Conservation (phyloP, 257 asterid species). For the Pogostemon cablin region DNA sequence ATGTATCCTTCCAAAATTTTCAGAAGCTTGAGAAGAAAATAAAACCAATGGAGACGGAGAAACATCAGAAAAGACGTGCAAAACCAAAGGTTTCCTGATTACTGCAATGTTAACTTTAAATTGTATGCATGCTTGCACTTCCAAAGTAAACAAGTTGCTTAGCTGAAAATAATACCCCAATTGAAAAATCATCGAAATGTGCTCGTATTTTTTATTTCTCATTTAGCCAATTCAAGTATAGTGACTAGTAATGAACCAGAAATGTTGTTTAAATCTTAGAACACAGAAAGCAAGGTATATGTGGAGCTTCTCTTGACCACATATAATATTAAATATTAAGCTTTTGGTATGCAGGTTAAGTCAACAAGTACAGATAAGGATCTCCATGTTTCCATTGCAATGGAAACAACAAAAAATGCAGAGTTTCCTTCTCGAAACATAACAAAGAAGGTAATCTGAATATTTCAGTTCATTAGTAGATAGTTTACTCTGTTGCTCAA, state of each 20-base stretch:
- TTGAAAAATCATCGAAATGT: no score
- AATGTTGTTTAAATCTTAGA: background rate
- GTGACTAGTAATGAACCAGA: background rate
- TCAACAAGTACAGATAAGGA: constrained; percentile 40
- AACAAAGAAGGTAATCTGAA: constrained; percentile 51
- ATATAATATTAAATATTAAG: constrained; percentile 13
- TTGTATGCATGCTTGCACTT: constrained; percentile 7
- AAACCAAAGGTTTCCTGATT: constrained; percentile 56
- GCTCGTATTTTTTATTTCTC: background rate
- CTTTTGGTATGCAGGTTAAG: constrained; percentile 50
- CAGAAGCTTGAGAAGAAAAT: constrained; percentile 71
- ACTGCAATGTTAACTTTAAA: constrained; percentile 18
- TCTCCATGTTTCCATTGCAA: constrained; percentile 29
- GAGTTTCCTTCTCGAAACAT: constrained; percentile 38
- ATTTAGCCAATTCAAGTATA: constrained; percentile 3
- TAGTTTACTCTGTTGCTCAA: background rate
- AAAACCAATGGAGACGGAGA: constrained; percentile 48
- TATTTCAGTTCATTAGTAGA: constrained; percentile 3
- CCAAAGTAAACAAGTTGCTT: background rate
- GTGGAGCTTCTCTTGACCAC: constrained; percentile 10
- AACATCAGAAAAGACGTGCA: constrained; percentile 41
- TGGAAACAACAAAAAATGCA: constrained; percentile 39
- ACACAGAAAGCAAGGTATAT: background rate
- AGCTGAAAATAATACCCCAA: background rate
- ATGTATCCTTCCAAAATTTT: constrained; percentile 48